These are phyloP conservation scores for Mycena rebaudengoi DNA, from an alignment of 768 basidiomycete genomes.

Conservation along the genomic window DNA sequence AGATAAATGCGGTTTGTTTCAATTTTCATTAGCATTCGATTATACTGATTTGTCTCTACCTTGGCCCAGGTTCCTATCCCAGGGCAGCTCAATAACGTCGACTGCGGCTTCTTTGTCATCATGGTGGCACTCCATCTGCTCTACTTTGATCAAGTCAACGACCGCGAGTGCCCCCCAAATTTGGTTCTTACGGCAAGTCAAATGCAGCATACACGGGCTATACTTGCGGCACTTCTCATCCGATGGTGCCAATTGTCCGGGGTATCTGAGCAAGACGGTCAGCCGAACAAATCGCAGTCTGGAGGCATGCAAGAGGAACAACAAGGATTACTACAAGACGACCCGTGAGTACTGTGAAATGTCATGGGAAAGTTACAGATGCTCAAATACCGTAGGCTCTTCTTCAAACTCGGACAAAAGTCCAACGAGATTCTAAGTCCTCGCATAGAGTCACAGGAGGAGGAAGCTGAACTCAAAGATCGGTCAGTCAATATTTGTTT, in stretches of 20 bases:
- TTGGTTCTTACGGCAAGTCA: background rate
- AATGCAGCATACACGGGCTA: background rate
- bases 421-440: too few species aligned
- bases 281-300: background rate
- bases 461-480: too few species aligned
- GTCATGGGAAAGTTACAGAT: too few species aligned
- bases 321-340: too few species aligned
- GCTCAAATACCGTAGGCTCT: too few species aligned
- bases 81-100: background rate
- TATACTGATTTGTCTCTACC: background rate
- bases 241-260: background rate
- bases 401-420: too few species aligned
- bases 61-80: background rate
- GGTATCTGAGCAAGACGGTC: background rate
- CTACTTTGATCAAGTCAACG: background rate
- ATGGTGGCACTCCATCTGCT: background rate
- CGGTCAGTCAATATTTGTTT: too few species aligned
- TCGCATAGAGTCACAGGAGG: too few species aligned
- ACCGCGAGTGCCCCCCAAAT: background rate
- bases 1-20: too few species aligned
- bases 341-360: too few species aligned
- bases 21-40: too few species aligned
- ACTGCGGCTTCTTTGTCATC: slow-evolving; percentile 1
- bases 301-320: too few species aligned
- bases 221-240: background rate